phyloP scores from a whole-genome alignment of 139 green algal genomes.

The Haematococcus lacustris region DNA sequence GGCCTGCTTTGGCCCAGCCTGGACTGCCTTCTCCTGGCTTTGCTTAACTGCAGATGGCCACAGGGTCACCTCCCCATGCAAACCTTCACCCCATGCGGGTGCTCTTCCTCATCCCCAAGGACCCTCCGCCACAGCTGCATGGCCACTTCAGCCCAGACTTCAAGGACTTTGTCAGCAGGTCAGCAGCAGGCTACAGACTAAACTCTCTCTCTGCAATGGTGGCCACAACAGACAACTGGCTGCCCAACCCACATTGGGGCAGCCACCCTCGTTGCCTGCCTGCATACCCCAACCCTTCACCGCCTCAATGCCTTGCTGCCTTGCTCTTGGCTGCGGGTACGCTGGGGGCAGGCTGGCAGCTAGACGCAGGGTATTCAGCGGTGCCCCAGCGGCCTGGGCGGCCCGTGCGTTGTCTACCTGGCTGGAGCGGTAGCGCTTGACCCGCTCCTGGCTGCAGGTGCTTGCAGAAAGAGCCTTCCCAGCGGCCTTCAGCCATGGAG shows the following conservation, averaged over 20 bases:
- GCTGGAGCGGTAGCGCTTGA: neutral
- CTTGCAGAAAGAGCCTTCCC: slow-evolving; percentile 18
- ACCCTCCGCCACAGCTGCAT: slow-evolving; percentile 73
- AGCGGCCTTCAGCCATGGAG: slow-evolving; percentile 20
- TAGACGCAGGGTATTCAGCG: slow-evolving; percentile 3
- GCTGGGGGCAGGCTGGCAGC: neutral
- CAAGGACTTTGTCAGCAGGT: slow-evolving; percentile 75
- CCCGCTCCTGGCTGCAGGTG: neutral
- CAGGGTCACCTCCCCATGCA: slow-evolving; percentile 71
- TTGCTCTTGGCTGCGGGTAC: neutral
- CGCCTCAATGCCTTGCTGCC: slow-evolving; percentile 3
- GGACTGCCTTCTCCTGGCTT: too few species aligned
- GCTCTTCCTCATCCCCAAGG: slow-evolving; percentile 93
- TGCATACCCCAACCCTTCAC: neutral
- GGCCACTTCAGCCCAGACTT: slow-evolving; percentile 66
- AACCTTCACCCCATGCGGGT: slow-evolving; percentile 86
- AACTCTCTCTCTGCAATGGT: slow-evolving; percentile 28
- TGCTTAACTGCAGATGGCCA: slow-evolving; percentile 85
- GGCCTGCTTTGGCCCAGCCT: too few species aligned
- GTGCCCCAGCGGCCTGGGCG: neutral
- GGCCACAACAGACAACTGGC: slow-evolving; percentile 27
- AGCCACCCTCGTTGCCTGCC: neutral
- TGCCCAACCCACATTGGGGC: slow-evolving; percentile 59
- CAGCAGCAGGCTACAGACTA: slow-evolving; percentile 43
- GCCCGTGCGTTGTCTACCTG: neutral